Base-by-base conservation (phyloP, 116 monocot genomes). In the Papilionanthe hybrid region DNA sequence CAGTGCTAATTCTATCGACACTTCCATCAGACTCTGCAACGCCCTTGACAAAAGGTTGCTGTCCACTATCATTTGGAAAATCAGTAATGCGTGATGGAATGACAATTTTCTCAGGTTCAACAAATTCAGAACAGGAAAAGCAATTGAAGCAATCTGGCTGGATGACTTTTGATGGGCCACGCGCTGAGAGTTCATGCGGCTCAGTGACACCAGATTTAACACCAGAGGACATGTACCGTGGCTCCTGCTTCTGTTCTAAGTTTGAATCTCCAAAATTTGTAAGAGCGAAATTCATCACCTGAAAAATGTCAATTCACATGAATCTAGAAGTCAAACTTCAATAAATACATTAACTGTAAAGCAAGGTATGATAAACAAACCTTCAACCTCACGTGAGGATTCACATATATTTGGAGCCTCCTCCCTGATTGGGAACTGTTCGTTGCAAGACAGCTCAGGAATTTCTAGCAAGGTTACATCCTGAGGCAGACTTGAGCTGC, bases 21-120 rank as follows among this genome's bases (percentile, higher is more conserved):
- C 88, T 95, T 81, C 90, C 89, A 86, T 91, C 93, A 80, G 86
- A 87, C 63, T 90, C 93, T 19, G 66, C 83, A 2, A 84, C 75
- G 57, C 81, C 87, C 83, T 86, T 99, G 41, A 90, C 91, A 57
- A 80, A 71, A 45, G 93, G 87, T 82, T 82, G 78, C 60, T 87
- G 88, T 29, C 81, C 90, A 72, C 86, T 77, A 78, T 92, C 83
- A 86, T 80, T 91, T 81, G 80, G 72, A 17, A 82, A n/a, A 19
- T 78, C 75, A 65, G 63, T 50, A 85, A 84, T 80, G 48, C 74
- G 66, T 37, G 37, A 37, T 2, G 37, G 37, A 37, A 37, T 37
- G 37, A 37, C 37, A 89, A 99, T 87, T 81, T 82, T 93, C 83
- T 99, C 99, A 72, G 93, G 93, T 66, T 94, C 95, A 22, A 89